A percentile compares a stretch with the other conserved stretches of the same genome.
phyloP scores from a whole-genome alignment of 306 rosid genomes.

The Acmispon strigosus region DNA sequence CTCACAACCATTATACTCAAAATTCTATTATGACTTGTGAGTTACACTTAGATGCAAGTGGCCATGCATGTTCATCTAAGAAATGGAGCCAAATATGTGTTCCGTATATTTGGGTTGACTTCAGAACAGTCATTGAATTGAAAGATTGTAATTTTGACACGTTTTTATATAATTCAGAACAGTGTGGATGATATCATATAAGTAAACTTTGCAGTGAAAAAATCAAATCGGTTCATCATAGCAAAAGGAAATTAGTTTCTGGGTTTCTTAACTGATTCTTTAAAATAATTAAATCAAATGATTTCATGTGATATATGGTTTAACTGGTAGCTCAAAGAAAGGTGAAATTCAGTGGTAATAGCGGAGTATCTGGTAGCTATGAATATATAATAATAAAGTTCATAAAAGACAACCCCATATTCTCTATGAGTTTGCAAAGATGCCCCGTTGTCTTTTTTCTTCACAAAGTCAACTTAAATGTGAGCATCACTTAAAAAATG shows the following conservation, averaged over 20 bases:
- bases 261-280: too few species aligned
- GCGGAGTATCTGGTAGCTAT: neutral
- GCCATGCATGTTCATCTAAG: neutral
- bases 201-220: neutral
- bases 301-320: too few species aligned
- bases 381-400: neutral
- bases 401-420: neutral
- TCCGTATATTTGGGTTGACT: constrained; percentile 7
- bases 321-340: too few species aligned
- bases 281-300: too few species aligned
- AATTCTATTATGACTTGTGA: neutral
- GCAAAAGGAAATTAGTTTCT: neutral
- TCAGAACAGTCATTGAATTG: neutral
- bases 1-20: neutral
- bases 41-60: neutral
- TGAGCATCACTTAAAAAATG: constrained; percentile 12
- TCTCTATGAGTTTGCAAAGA: constrained; percentile 7
- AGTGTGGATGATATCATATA: neutral
- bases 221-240: neutral
- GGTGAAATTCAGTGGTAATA: constrained; percentile 7
- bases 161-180: neutral
- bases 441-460: constrained; percentile 11
- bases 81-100: neutral
- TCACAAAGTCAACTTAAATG: constrained; percentile 30
- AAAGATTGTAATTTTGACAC: neutral